Conservation (phyloP, 495 filamentous ascomycete genomes). For the Lepidopterella palustris region DNA sequence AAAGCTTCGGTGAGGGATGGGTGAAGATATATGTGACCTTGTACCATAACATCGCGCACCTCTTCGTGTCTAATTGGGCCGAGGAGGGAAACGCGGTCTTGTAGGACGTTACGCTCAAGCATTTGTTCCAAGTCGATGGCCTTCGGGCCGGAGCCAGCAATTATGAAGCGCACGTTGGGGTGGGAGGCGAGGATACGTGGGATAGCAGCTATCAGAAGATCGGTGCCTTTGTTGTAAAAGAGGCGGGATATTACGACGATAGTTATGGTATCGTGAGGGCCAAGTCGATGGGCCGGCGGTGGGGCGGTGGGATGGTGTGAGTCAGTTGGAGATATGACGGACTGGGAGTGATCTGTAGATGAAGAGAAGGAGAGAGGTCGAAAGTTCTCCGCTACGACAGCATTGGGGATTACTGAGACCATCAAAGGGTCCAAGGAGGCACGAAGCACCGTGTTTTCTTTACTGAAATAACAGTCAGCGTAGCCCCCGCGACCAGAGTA, state of each 20-base stretch:
- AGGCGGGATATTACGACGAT: slow-evolving; percentile 96
- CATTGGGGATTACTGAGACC: slow-evolving; percentile 97
- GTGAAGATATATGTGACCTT: slow-evolving; percentile 93
- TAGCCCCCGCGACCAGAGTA: neutral
- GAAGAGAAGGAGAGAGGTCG: slow-evolving; percentile 48
- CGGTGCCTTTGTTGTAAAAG: slow-evolving; percentile 98
- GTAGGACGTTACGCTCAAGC: slow-evolving; percentile 90
- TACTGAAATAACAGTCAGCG: slow-evolving; percentile 47
- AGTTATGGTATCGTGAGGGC: slow-evolving; percentile 80
- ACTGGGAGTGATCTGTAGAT: neutral
- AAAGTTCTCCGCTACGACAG: slow-evolving; percentile 94
- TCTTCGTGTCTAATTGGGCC: slow-evolving; percentile 92
- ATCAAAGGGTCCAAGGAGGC: slow-evolving; percentile 92
- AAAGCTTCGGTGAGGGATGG: slow-evolving; percentile 94
- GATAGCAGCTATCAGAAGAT: slow-evolving; percentile 87
- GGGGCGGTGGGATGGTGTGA: slow-evolving; percentile 41
- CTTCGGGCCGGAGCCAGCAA: slow-evolving; percentile 90
- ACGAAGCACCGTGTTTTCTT: slow-evolving; percentile 94
- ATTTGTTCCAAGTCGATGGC: slow-evolving; percentile 97
- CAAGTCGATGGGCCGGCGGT: slow-evolving; percentile 49
- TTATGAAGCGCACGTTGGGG: slow-evolving; percentile 93
- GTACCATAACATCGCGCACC: slow-evolving; percentile 96
- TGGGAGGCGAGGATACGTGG: slow-evolving; percentile 83
- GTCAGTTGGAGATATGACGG: slow-evolving; percentile 18
- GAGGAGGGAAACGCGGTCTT: slow-evolving; percentile 86